Base-by-base conservation (phyloP, 108 stramenopile genomes). In the Ochromonas danica region DNA sequence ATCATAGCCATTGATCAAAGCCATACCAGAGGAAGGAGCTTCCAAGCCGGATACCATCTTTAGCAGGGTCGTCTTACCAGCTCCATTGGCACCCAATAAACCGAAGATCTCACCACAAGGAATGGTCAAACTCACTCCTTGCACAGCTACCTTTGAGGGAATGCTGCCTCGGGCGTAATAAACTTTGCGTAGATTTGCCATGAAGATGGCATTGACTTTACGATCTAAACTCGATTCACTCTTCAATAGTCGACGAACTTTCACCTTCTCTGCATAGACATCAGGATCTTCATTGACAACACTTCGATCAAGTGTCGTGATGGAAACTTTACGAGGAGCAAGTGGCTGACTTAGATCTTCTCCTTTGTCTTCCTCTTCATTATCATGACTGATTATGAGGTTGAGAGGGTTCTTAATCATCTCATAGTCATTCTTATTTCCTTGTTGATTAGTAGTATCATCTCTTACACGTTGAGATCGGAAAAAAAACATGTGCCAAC, bases 31-130 rank as follows among this genome's bases (percentile, higher is more conserved):
- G 17, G 72, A 41, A 27, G 72, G 72, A 27, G 25, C 30, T 75
- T 75, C 72, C n/a, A 31, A 33, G 6, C 72, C 72, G 3, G 72
- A 75, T 14, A 75, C 72, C 72, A 75, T 75, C 31, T 75, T 75
- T 36, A 75, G 38, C 72, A 75, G 38, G 10, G 72, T 75, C 17
- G 72, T 75, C 38, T 75, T 75, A 33, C 72, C 72, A 28, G 51
- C 72, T 28, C 72, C 45, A 36, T 67, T 67, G 3, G 63, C 63
- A 67, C 63, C 63, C 17, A 67, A 33, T 10, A 67, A 33, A 31
- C 63, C 63, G 31, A 67, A 67, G 30, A 67, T 33, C 31, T 67
- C 63, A 36, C 63, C 63, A 28, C 25, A 25, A 28, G 63, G 63
- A 67, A 67, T 67, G 10, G 61, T n/a, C 6, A 78, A 2, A 2